Conservation (phyloP, 495 filamentous ascomycete genomes). For the Lasiosphaeriaceae sp. region DNA sequence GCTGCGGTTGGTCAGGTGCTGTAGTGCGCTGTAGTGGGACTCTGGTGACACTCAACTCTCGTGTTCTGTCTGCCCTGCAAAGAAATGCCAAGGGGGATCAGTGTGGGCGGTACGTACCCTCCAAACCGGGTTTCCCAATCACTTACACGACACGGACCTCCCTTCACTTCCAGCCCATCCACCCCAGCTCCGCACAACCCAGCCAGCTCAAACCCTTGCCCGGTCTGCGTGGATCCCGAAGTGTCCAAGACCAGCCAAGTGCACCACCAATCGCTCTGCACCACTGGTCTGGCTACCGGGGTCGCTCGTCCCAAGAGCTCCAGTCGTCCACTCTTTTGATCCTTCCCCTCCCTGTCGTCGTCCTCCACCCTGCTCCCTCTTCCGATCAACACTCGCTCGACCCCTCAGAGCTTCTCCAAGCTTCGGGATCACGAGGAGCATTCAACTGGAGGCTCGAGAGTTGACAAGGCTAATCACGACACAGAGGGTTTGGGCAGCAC, state of each 20-base stretch:
- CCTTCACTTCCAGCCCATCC: neutral
- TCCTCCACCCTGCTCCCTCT: neutral
- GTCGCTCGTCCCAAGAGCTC: neutral
- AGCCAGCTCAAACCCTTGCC: neutral
- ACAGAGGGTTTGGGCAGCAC: no score
- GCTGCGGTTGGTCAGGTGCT: no score
- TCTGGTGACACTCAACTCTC: neutral
- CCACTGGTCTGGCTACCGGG: neutral
- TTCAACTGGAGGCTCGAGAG: neutral
- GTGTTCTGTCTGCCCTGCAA: neutral
- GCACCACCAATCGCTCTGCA: no score
- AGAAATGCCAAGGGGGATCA: neutral
- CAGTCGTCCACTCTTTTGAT: constrained; percentile 6
- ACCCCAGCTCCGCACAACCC: constrained; percentile 4
- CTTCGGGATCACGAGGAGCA: neutral
- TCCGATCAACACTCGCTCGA: neutral
- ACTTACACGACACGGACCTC: neutral
- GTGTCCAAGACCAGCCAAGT: neutral
- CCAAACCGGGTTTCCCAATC: neutral
- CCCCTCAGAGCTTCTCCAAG: neutral
- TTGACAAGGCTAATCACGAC: neutral
- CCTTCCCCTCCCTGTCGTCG: constrained; percentile 2
- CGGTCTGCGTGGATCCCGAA: neutral
- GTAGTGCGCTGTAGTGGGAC: no score
- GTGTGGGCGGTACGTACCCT: neutral